Conservation (phyloP, 805 yeast genomes). For the Sugiyamaella chiloensis region DNA sequence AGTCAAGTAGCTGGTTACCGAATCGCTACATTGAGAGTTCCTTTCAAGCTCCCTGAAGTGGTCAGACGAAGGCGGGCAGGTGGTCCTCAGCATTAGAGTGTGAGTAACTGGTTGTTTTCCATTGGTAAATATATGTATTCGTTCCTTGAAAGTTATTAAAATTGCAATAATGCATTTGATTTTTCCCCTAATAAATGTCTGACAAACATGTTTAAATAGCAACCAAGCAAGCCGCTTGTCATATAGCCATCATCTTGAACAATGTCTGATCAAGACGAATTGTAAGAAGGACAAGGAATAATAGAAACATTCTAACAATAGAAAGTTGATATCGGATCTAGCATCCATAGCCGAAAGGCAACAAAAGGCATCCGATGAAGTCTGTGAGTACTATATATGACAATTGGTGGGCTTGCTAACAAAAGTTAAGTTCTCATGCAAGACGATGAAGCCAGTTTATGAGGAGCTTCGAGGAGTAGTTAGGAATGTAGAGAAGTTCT, state of each 20-base stretch:
- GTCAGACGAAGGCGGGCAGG: constrained; percentile 42
- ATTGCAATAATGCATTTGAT: no score
- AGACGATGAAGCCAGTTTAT: constrained; percentile 54
- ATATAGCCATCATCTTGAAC: no score
- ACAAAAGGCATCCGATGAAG: constrained; percentile 26
- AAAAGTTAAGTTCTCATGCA: constrained; percentile 20
- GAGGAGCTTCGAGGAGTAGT: constrained; percentile 53
- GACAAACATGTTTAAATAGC: no score
- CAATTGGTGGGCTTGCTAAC: neutral
- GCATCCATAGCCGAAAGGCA: constrained; percentile 27
- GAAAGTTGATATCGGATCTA: constrained; percentile 18
- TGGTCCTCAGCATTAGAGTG: no score
- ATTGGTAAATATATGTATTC: neutral
- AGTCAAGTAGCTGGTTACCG: constrained; percentile 53
- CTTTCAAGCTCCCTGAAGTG: constrained; percentile 84
- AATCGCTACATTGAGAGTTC: constrained; percentile 80
- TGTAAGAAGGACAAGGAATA: constrained; percentile 70
- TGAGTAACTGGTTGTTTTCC: no score
- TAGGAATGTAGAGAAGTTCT: constrained; percentile 63
- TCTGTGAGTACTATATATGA: constrained; percentile 19
- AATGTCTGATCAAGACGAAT: constrained; percentile 2
- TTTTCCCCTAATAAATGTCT: no score
- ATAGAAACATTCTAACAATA: constrained; percentile 67
- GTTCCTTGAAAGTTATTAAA: neutral
- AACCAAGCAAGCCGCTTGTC: no score